Conservation (phyloP, 208 protist species). For the Trypanosoma lewisi region DNA sequence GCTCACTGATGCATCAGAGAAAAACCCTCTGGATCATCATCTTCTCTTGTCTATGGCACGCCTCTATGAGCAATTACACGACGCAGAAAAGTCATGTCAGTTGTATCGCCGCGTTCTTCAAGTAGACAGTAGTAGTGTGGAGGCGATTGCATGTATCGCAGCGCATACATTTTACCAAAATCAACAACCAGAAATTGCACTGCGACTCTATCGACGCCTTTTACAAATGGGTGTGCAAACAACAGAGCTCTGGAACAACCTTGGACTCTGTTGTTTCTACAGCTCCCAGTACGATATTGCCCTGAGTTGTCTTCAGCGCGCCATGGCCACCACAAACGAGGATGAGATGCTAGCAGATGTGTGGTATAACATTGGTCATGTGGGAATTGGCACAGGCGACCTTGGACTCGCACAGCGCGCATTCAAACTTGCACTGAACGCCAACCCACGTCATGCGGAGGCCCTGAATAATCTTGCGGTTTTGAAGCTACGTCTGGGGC, state of each 20-base stretch:
- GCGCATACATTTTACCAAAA: conserved; percentile 93
- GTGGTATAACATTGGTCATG: conserved; percentile 96
- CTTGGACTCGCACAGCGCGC: conserved; percentile 86
- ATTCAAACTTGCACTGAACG: conserved; percentile 87
- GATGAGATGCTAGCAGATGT: conserved; percentile 80
- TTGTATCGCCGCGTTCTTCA: conserved; percentile 83
- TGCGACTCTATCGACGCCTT: conserved; percentile 92
- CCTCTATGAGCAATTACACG: conserved; percentile 89
- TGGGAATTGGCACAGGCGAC: conserved; percentile 93
- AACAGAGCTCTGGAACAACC: conserved; percentile 94
- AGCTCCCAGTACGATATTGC: conserved; percentile 92
- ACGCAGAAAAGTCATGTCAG: conserved; percentile 71
- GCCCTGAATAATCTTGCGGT: conserved; percentile 95
- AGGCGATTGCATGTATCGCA: conserved; percentile 93
- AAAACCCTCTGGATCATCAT: conserved; percentile 87
- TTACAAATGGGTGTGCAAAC: conserved; percentile 94
- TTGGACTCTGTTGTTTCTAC: conserved; percentile 95
- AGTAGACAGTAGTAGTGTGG: conserved; percentile 90
- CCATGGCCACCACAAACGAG: conserved; percentile 66
- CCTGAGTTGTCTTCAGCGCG: conserved; percentile 91
- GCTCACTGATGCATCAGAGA: conserved; percentile 67
- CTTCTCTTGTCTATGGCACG: conserved; percentile 87
- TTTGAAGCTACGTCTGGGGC: conserved; percentile 59
- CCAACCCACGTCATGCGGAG: conserved; percentile 90
- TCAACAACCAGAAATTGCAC: conserved; percentile 92